Conservation (phyloP, 1,139 yeast species). For the Pichia inconspicua region DNA sequence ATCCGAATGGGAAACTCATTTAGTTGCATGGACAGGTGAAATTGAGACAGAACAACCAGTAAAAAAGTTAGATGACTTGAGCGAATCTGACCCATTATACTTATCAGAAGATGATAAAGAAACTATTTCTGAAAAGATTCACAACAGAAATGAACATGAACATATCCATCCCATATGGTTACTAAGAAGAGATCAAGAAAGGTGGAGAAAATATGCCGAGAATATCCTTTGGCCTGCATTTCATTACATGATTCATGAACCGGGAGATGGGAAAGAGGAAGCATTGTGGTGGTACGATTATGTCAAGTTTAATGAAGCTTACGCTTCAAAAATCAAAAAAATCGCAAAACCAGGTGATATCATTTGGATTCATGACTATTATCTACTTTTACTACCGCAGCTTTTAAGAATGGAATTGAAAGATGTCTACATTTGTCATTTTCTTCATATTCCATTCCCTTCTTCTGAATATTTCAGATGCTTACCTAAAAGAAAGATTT, state of each 20-base stretch:
- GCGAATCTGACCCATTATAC: conserved; percentile 52
- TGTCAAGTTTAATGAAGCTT: conserved; percentile 83
- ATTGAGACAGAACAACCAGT: conserved; percentile 13
- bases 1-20: conserved; percentile 77
- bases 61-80: conserved; percentile 5
- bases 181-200: conserved; percentile 54
- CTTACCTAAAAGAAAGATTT: conserved; percentile 69
- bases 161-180: conserved; percentile 84
- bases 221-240: conserved; percentile 88
- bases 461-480: conserved; percentile 92
- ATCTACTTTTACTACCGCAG: conserved; percentile 76
- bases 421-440: conserved; percentile 74
- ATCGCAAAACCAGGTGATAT: conserved; percentile 85
- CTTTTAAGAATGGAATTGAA: conserved; percentile 76
- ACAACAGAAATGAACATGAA: conserved; percentile 37
- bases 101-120: conserved; percentile 49
- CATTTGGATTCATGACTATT: conserved; percentile 93
- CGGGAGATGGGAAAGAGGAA: conserved; percentile 65
- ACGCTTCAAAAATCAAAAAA: conserved; percentile 65
- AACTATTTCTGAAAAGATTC: conserved; percentile 38
- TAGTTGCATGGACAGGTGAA: conserved; percentile 97
- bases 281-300: conserved; percentile 86
- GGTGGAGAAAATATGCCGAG: conserved; percentile 90
- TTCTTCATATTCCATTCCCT: conserved; percentile 88
- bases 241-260: conserved; percentile 76